Conservation (phyloP, 345 rosid genomes). For the Syzygium oleosum region DNA sequence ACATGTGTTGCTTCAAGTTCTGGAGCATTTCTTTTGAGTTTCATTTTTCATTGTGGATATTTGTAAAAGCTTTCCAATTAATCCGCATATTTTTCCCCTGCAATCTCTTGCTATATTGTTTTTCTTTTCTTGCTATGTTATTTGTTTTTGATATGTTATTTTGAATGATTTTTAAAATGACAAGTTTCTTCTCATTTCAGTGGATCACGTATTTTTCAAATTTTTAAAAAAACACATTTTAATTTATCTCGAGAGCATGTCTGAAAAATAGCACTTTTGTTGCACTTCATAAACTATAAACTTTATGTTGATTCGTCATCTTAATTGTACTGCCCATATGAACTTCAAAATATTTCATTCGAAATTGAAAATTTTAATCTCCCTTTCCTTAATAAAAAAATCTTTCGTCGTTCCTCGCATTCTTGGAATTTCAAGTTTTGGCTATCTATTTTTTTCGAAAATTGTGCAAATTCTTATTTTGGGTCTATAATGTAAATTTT, state of each 20-base stretch:
- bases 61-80: background rate
- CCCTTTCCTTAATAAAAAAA: too few species aligned
- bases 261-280: background rate
- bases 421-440: background rate
- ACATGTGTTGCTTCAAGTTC: background rate
- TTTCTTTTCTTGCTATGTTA: fast-evolving
- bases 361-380: too few species aligned
- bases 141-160: background rate
- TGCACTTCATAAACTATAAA: background rate
- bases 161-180: background rate
- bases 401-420: background rate
- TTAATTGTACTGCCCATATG: background rate
- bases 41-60: background rate
- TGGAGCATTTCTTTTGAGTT: background rate
- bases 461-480: background rate
- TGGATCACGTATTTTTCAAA: background rate
- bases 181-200: fast-evolving
- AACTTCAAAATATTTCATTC: background rate
- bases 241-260: background rate
- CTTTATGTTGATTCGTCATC: background rate
- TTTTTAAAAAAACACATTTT: background rate
- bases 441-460: background rate
- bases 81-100: background rate
- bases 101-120: background rate
- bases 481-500: too few species aligned